Evolutionary conservation across 176 grass and related monocot species (phyloP).

Genomic region (Pontederia paniculata): DNA sequence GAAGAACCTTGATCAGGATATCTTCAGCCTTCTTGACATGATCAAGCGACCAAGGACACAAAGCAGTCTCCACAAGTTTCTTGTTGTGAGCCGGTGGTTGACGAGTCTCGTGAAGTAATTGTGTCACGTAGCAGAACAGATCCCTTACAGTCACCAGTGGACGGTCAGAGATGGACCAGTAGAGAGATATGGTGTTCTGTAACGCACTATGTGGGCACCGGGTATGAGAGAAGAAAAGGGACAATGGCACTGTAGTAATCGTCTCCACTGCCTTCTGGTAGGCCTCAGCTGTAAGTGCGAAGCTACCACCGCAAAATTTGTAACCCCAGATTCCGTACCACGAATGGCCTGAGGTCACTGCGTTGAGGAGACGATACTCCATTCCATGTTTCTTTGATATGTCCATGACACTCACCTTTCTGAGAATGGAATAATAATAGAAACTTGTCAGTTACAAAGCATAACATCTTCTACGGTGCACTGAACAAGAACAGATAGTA

Average conservation of each 20-base stretch:
- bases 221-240: conserved; percentile 42
- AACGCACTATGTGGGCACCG: conserved; percentile 33
- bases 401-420: conserved; percentile 96
- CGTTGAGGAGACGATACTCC: conserved; percentile 83
- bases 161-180: conserved; percentile 53
- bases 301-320: conserved; percentile 82
- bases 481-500: too few relatives aligned
- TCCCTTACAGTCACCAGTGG: conserved; percentile 44
- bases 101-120: conserved; percentile 34
- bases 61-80: background rate
- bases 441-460: too few relatives aligned
- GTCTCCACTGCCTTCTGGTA: conserved; percentile 57
- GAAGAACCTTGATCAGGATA: conserved; percentile 63
- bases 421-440: conserved; percentile 3
- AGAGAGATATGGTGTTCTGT: conserved; percentile 66
- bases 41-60: conserved; percentile 40
- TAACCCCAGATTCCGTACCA: conserved; percentile 99
- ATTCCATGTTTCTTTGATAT: conserved; percentile 92
- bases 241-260: conserved; percentile 42
- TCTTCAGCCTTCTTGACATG: conserved; percentile 32
- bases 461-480: too few relatives aligned
- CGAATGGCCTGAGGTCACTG: conserved; percentile 56
- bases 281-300: conserved; percentile 49
- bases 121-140: conserved; percentile 56
- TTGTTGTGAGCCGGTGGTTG: conserved; percentile 4